Evolutionary conservation across 177 flowering plant species (phyloP).

Genomic region (Viscum album): DNA sequence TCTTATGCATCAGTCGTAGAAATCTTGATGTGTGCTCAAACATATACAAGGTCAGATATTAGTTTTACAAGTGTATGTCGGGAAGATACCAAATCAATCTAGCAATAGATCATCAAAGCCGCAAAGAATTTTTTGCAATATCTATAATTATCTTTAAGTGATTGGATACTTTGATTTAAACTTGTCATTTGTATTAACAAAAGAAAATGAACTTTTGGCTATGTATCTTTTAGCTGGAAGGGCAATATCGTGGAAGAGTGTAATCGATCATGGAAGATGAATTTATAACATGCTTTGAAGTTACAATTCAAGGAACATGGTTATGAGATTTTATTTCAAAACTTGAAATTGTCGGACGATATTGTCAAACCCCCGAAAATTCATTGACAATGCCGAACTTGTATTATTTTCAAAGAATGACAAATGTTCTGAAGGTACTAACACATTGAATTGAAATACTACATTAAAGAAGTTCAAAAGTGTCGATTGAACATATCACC

Average conservation of each 20-base stretch:
- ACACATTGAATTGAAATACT: not conserved
- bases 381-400: no score
- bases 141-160: no score
- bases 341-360: not conserved
- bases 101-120: not conserved
- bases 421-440: not conserved
- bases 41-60: not conserved
- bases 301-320: not conserved
- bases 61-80: not conserved
- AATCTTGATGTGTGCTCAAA: not conserved
- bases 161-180: no score
- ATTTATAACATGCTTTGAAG: no score
- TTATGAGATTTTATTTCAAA: not conserved
- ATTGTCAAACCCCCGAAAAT: not conserved
- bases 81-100: not conserved
- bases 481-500: no score
- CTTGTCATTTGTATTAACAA: no score
- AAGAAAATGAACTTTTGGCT: not conserved
- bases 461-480: not conserved
- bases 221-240: not conserved
- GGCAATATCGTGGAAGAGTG: not conserved
- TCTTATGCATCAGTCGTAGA: not conserved
- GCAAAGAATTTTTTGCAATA: not conserved
- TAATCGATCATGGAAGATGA: not conserved
- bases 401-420: not conserved